phyloP scores from a whole-genome alignment of 306 rosid species.

The Potentilla sterilis region DNA sequence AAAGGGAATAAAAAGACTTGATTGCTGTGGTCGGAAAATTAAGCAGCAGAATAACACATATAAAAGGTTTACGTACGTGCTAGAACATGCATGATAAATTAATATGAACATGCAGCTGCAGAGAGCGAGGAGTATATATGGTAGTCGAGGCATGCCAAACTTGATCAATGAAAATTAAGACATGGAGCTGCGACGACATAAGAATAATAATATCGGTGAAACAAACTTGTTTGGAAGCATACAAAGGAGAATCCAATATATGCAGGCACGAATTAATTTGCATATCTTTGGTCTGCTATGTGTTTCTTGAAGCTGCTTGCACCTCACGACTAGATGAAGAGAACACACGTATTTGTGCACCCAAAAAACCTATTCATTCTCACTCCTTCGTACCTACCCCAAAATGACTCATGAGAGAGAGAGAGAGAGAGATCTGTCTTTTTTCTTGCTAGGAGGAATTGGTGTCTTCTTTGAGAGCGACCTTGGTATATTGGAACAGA shows the following conservation, averaged over 20 bases:
- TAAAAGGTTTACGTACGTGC: not conserved
- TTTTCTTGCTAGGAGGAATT: slow-evolving; percentile 14
- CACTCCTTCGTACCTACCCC: not conserved
- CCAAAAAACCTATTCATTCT: not conserved
- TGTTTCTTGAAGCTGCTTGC: not conserved
- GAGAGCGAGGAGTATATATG: not conserved
- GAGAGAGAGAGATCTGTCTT: too few relatives aligned
- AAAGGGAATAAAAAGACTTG: not conserved
- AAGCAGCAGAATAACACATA: not conserved
- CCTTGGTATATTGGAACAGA: slow-evolving; percentile 10
- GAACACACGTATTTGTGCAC: not conserved
- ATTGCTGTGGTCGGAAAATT: not conserved
- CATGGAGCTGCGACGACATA: not conserved
- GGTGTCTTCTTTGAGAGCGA: slow-evolving; percentile 21
- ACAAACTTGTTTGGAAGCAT: not conserved
- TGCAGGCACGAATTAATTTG: slow-evolving; percentile 16
- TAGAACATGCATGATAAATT: not conserved
- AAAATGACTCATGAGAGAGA: slow-evolving; percentile 3
- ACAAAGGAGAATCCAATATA: slow-evolving; percentile 21
- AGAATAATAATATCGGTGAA: not conserved
- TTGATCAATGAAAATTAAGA: not conserved
- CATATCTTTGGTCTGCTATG: slow-evolving; percentile 10
- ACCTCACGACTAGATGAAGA: slow-evolving; percentile 33
- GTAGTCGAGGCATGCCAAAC: not conserved
- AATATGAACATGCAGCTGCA: not conserved